Conservation (phyloP, 176 grass and related monocot species). For the Rhynchospora breviuscula region DNA sequence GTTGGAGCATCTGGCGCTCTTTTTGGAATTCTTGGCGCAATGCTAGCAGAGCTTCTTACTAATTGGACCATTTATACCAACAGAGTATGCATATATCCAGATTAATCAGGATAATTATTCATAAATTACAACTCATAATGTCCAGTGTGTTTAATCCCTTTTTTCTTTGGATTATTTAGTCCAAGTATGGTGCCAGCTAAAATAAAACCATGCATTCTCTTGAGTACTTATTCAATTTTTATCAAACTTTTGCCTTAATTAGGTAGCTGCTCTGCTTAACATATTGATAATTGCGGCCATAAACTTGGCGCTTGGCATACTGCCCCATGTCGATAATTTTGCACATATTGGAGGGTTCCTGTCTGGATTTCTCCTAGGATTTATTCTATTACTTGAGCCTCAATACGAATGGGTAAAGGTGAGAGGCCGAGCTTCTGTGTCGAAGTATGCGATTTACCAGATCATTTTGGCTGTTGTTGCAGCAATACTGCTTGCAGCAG, state of each 20-base stretch:
- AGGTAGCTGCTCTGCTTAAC: slow-evolving; percentile 57
- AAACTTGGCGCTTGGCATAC: slow-evolving; percentile 71
- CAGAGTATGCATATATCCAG: slow-evolving; percentile 29
- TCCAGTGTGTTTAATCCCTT: neutral
- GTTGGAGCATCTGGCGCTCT: slow-evolving; percentile 81
- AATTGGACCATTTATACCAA: slow-evolving; percentile 80
- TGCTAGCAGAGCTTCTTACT: slow-evolving; percentile 81
- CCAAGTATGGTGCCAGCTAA: neutral
- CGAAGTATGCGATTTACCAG: slow-evolving; percentile 61
- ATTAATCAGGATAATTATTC: neutral
- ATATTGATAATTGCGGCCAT: slow-evolving; percentile 63
- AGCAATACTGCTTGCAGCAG: slow-evolving; percentile 35
- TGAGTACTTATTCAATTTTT: neutral
- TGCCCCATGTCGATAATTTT: slow-evolving; percentile 80
- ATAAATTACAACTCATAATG: neutral
- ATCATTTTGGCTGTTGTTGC: slow-evolving; percentile 42
- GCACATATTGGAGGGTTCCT: slow-evolving; percentile 73
- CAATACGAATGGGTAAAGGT: slow-evolving; percentile 58
- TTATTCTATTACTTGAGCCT: slow-evolving; percentile 64
- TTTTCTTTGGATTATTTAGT: neutral
- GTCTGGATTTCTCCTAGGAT: slow-evolving; percentile 63
- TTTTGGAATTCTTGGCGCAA: slow-evolving; percentile 80
- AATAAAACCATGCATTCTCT: neutral
- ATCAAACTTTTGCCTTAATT: neutral
- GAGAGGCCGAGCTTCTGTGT: slow-evolving; percentile 24